phyloP scores from a whole-genome alignment of 192 early-diverging fungal species.

The Podila horticola region DNA sequence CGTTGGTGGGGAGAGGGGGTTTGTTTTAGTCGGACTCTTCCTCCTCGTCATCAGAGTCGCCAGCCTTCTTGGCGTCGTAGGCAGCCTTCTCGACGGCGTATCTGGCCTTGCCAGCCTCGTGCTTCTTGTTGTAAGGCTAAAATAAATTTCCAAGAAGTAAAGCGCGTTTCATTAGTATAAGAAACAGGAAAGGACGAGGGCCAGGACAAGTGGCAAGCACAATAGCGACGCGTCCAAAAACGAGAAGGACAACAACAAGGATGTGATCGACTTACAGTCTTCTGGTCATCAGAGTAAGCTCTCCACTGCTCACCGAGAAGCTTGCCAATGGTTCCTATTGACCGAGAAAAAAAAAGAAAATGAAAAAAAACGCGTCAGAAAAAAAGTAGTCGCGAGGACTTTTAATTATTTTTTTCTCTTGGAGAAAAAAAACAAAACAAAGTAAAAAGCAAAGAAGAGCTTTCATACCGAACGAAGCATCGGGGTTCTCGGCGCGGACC shows the following conservation, averaged over 20 bases:
- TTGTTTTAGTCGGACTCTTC: slow-evolving; percentile 34
- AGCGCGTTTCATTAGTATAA: no score
- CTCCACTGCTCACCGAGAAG: slow-evolving; percentile 78
- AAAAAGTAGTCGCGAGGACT: background rate
- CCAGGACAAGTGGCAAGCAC: background rate
- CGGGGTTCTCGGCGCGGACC: slow-evolving; percentile 86
- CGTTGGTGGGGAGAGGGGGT: background rate
- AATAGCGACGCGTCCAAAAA: background rate
- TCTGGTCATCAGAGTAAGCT: slow-evolving; percentile 39
- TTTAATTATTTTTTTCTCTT: background rate
- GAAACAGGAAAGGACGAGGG: background rate
- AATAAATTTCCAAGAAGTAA: no score
- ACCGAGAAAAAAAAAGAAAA: background rate
- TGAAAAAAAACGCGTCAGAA: background rate
- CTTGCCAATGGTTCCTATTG: slow-evolving; percentile 67
- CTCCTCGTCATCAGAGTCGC: slow-evolving; percentile 40
- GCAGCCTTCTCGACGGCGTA: slow-evolving; percentile 64
- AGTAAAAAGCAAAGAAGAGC: background rate
- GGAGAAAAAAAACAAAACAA: background rate
- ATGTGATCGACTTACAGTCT: slow-evolving; percentile 41
- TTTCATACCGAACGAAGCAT: slow-evolving; percentile 69
- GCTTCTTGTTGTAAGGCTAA: slow-evolving; percentile 49
- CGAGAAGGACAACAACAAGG: background rate
- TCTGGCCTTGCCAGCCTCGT: slow-evolving; percentile 56
- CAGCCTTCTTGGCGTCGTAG: slow-evolving; percentile 56